Base-by-base conservation (phyloP, 805 yeast genomes). In the Candida dajiaensis region DNA sequence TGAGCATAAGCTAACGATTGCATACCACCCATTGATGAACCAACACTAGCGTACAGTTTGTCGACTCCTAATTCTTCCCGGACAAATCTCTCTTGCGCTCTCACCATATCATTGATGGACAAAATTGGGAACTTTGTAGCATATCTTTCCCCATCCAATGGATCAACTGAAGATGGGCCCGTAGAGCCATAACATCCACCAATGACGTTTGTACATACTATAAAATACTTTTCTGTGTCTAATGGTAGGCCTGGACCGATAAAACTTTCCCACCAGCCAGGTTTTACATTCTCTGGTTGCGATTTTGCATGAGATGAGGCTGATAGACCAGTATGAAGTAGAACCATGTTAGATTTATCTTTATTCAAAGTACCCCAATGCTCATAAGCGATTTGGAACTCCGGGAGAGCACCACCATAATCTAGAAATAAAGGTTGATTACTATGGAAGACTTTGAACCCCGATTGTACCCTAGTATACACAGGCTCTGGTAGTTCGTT, bases 11-110 rank as follows among this genome's bases (percentile, higher is more conserved):
- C 95, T 46, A 90, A 72, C 9, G 92, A 82, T 68, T 89, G 97
- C 97, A 90, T 89, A n/a, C 97, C 97, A n/a, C 97, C 97, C 95
- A 90, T 87, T 0, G 96, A 87, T 3, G 95, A 83, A 6, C 97
- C 97, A 8, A 90, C 80, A 2, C 88, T 77, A 2, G 96, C 96
- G 63, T 80, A 78, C 22, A 90, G 66, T 61, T 78, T 83, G 1
- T 56, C 41, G 26, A 85, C 83, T 1, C 82, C 81, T 48, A 89
- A 78, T 40, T 76, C 79, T 40, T 81, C 76, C 23, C 66, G 68
- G 18, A 90, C 71, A 38, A 90, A 67, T 43, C 85, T 72, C 47
- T 86, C 74, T 67, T 90, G 97, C 0, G 95, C 96, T 44, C 96
- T 71, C 2, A 87, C 87, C 95, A 90, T 89, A 63, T 90, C 97